phyloP scores from a whole-genome alignment of 1,139 yeast genomes.

The Pichia sp. region DNA sequence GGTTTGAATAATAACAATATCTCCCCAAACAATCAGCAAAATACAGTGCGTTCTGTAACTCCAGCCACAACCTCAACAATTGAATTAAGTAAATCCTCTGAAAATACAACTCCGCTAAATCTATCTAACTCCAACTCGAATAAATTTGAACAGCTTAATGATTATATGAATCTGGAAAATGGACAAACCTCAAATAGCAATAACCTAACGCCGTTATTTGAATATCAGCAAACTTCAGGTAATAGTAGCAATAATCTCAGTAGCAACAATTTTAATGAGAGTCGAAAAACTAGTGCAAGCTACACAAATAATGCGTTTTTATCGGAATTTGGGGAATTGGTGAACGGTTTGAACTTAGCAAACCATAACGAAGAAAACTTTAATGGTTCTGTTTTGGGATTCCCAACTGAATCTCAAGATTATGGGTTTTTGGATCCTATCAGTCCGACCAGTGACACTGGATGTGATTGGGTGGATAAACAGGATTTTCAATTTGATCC shows the following conservation, averaged over 20 bases:
- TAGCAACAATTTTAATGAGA: not conserved
- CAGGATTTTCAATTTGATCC: slow-evolving; percentile 29
- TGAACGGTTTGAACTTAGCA: slow-evolving; percentile 5
- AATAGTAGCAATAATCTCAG: not conserved
- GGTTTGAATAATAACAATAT: not conserved
- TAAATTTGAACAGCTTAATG: not conserved
- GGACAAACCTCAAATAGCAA: not conserved
- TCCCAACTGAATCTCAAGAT: slow-evolving; percentile 6
- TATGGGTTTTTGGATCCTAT: slow-evolving; percentile 14
- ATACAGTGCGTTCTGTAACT: not conserved
- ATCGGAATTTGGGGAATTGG: slow-evolving; percentile 9
- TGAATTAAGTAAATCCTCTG: not conserved
- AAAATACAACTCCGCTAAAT: not conserved
- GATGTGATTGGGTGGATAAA: slow-evolving; percentile 48
- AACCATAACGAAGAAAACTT: not conserved
- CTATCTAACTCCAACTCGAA: not conserved
- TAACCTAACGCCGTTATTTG: not conserved
- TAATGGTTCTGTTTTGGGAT: slow-evolving; percentile 1
- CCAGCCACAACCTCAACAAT: not conserved
- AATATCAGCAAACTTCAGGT: not conserved
- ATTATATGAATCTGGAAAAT: slow-evolving; percentile 1
- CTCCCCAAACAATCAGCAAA: not conserved
- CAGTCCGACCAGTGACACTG: slow-evolving; percentile 40
- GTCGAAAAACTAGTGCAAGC: not conserved
- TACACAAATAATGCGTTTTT: slow-evolving; percentile 1